phyloP scores from a whole-genome alignment of 352 stramenopile genomes.

The Globisporangium sylvaticum region DNA sequence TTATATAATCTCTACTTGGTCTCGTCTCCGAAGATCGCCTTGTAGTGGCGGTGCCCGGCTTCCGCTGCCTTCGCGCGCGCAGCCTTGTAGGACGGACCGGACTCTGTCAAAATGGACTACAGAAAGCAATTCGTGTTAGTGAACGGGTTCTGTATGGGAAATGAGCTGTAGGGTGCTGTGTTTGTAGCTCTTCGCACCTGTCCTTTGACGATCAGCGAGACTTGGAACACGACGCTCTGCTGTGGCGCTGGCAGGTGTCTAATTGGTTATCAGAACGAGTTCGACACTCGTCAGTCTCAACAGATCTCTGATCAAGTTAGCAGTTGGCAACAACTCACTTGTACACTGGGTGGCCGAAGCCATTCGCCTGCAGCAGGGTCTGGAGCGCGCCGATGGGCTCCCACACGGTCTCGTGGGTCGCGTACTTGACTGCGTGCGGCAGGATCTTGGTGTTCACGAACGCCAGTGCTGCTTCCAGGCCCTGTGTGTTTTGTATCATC shows the following conservation, averaged over 20 bases:
- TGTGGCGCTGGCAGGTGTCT: conserved; percentile 55
- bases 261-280: not conserved
- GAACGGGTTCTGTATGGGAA: not conserved
- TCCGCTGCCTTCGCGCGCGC: conserved; percentile 52
- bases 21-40: conserved; percentile 19
- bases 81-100: conserved; percentile 53
- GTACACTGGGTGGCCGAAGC: conserved; percentile 60
- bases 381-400: conserved; percentile 65
- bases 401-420: conserved; percentile 46
- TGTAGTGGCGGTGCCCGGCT: conserved; percentile 45
- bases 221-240: conserved; percentile 39
- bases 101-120: conserved; percentile 43
- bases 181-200: conserved; percentile 27
- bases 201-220: conserved; percentile 63
- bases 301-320: not conserved
- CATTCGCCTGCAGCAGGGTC: conserved; percentile 60
- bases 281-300: not conserved
- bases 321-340: conserved; percentile 31
- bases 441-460: conserved; percentile 68
- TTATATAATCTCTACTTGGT: not conserved
- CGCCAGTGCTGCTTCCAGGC: conserved; percentile 53
- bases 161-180: not conserved
- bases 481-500: conserved; percentile 14
- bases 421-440: conserved; percentile 48
- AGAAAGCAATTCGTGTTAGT: not conserved